Conservation (phyloP, 352 stramenopile genomes). For the Phytophthora chlamydospora region DNA sequence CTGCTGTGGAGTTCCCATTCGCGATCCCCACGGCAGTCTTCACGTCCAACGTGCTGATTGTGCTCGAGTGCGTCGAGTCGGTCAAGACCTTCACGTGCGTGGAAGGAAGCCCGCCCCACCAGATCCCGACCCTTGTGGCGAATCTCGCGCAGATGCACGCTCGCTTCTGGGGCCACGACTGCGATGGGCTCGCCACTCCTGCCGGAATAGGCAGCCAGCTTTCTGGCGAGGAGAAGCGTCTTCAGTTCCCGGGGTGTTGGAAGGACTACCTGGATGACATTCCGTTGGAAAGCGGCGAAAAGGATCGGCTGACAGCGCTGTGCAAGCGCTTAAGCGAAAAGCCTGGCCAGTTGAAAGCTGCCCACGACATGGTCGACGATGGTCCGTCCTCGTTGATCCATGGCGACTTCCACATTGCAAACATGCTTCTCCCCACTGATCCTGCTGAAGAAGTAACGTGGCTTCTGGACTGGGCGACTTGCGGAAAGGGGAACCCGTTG, state of each 20-base stretch:
- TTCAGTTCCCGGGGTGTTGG: constrained; percentile 72
- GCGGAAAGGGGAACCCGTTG: constrained; percentile 73
- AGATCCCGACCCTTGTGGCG: constrained; percentile 49
- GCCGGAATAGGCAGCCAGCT: constrained; percentile 80
- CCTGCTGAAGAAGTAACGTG: constrained; percentile 42
- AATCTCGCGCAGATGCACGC: constrained; percentile 74
- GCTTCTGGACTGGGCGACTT: constrained; percentile 86
- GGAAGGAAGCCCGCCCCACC: constrained; percentile 58
- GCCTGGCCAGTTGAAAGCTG: constrained; percentile 37
- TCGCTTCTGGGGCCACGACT: constrained; percentile 55
- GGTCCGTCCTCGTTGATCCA: constrained; percentile 75
- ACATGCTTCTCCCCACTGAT: constrained; percentile 61
- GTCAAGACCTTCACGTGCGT: constrained; percentile 67
- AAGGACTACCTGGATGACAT: constrained; percentile 59
- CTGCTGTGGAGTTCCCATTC: constrained; percentile 54
- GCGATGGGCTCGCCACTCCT: constrained; percentile 45
- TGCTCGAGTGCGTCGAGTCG: constrained; percentile 62
- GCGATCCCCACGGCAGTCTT: constrained; percentile 57
- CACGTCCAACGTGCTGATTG: constrained; percentile 72
- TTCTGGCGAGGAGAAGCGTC: constrained; percentile 56
- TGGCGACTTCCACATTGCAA: constrained; percentile 84
- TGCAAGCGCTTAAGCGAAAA: constrained; percentile 59
- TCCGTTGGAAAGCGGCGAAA: constrained; percentile 35
- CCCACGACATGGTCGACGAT: constrained; percentile 59
- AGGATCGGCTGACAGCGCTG: constrained; percentile 36